These are phyloP conservation scores for Sphaerosporella brunnea DNA, from an alignment of 495 filamentous ascomycete genomes.

Conservation along the genomic window DNA sequence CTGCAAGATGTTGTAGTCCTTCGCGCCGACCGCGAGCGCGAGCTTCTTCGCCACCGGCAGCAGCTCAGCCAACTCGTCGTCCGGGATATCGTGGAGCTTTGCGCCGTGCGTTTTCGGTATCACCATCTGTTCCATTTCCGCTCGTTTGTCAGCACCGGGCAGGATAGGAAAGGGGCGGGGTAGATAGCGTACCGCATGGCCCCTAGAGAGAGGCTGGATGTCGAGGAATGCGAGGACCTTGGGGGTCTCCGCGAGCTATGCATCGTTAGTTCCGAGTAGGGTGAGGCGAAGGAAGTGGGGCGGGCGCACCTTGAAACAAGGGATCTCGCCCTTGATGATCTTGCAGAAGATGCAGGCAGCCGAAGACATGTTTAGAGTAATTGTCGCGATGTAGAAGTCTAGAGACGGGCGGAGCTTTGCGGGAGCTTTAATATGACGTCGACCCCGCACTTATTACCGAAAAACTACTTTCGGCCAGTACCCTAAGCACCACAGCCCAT, in stretches of 20 bases:
- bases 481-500: too few species aligned
- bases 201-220: slow-evolving; percentile 68
- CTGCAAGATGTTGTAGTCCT: slow-evolving; percentile 84
- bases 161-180: neutral
- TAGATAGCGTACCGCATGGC: slow-evolving; percentile 49
- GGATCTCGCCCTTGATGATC: slow-evolving; percentile 95
- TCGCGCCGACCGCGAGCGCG: slow-evolving; percentile 52
- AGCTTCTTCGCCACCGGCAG: slow-evolving; percentile 81
- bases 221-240: slow-evolving; percentile 94
- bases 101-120: slow-evolving; percentile 92
- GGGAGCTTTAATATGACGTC: too few species aligned
- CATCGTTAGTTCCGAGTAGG: neutral
- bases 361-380: neutral
- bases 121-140: slow-evolving; percentile 46
- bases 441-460: too few species aligned
- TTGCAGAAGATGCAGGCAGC: slow-evolving; percentile 80
- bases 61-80: slow-evolving; percentile 68
- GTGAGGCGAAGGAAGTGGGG: neutral
- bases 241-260: slow-evolving; percentile 63
- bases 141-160: neutral
- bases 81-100: slow-evolving; percentile 84
- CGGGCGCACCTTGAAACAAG: slow-evolving; percentile 50
- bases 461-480: too few species aligned
- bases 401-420: too few species aligned
- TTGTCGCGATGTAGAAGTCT: too few species aligned